These are phyloP conservation scores for Haplosporangium gracile DNA, from an alignment of 192 early-diverging fungal species.

Conservation along the genomic window DNA sequence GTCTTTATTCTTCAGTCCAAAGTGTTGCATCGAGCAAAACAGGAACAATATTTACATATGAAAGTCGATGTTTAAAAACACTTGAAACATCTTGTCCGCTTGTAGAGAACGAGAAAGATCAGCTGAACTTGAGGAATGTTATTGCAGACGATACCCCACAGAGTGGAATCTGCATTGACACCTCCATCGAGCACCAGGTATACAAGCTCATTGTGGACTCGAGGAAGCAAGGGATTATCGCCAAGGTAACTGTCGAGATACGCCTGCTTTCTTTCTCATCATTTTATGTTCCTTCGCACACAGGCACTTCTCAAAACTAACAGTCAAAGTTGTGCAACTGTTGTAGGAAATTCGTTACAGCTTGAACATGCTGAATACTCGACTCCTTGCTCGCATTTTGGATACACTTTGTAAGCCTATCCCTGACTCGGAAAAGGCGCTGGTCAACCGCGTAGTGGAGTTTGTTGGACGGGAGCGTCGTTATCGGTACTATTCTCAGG, in stretches of 20 bases:
- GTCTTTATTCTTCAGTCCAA: background rate
- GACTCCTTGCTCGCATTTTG: conserved; percentile 63
- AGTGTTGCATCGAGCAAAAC: too few species aligned
- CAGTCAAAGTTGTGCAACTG: background rate
- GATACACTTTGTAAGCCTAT: conserved; percentile 49
- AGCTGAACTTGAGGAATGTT: conserved; percentile 32
- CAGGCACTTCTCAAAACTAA: background rate
- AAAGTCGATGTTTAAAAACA: background rate
- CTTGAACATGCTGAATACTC: conserved; percentile 63
- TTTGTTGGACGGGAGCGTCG: conserved; percentile 74
- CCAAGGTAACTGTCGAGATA: conserved; percentile 43
- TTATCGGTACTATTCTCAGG: conserved; percentile 72
- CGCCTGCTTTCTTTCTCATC: background rate
- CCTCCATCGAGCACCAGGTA: conserved; percentile 75
- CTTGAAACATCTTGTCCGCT: background rate
- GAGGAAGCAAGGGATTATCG: conserved; percentile 66
- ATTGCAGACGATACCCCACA: conserved; percentile 36
- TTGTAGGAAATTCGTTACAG: conserved; percentile 59
- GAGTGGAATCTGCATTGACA: conserved; percentile 66
- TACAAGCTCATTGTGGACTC: conserved; percentile 65
- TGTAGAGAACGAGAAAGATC: conserved; percentile 20
- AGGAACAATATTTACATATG: background rate
- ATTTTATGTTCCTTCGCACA: background rate
- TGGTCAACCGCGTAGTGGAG: conserved; percentile 63
- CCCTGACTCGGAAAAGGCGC: conserved; percentile 24